A percentile compares a stretch with the other conserved stretches of the same genome.
Evolutionary conservation across 768 basidiomycete genomes (phyloP).

Genomic region (Boletus vinaceobasis): DNA sequence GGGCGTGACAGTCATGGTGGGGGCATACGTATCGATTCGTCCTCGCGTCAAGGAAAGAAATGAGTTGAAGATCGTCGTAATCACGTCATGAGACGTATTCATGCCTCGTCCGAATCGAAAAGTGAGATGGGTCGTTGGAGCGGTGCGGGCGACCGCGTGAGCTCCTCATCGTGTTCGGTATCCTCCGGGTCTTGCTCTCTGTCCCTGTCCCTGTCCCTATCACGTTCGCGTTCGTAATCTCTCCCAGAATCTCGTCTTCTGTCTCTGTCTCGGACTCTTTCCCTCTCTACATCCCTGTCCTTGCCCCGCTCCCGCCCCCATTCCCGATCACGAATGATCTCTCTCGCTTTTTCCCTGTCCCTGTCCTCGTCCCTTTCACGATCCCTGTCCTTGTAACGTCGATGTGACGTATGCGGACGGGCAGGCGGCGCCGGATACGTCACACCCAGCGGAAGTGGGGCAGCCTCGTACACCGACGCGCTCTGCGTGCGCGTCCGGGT

Average conservation of each 20-base stretch:
- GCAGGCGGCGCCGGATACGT: slow-evolving; percentile 26
- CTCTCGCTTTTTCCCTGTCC: not conserved
- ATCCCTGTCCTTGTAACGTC: not conserved
- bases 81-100: not conserved
- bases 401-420: slow-evolving; percentile 26
- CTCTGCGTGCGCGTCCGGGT: slow-evolving; percentile 13
- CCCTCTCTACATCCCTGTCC: not conserved
- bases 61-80: not conserved
- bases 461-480: slow-evolving; percentile 21
- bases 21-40: not conserved
- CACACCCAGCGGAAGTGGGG: slow-evolving; percentile 27
- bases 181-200: slow-evolving; percentile 5
- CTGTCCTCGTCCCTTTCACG: not conserved
- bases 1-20: not conserved
- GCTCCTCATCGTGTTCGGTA: slow-evolving; percentile 5
- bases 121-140: slow-evolving; percentile 30
- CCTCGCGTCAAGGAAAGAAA: not conserved
- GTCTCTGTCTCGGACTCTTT: not conserved
- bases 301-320: not conserved
- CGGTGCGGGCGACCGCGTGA: slow-evolving; percentile 26
- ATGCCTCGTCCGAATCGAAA: slow-evolving; percentile 26
- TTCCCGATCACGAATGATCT: not conserved
- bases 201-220: not conserved
- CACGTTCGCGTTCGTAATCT: not conserved
- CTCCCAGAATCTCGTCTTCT: not conserved